phyloP scores from a whole-genome alignment of 83 land plant genomes.

The Picea abies region DNA sequence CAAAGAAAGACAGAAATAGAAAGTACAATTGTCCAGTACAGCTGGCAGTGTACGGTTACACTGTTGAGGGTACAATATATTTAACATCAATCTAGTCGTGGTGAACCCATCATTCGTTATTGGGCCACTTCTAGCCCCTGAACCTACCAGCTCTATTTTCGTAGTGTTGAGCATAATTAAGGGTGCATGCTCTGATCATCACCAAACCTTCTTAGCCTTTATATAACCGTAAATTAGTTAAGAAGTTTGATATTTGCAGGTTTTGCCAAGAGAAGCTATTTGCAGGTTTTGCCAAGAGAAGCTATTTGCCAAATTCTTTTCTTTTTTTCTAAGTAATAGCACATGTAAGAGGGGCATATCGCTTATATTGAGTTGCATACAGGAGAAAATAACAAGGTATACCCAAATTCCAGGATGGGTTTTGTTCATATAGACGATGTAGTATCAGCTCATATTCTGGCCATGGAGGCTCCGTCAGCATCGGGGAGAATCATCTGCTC shows the following conservation, averaged over 20 bases:
- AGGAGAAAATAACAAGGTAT: conserved; percentile 46
- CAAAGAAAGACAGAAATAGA: no score
- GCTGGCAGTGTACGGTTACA: no score
- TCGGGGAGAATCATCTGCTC: conserved; percentile 92
- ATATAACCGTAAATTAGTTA: background rate
- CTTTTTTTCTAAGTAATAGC: background rate
- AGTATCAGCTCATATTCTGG: conserved; percentile 75
- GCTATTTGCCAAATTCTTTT: background rate
- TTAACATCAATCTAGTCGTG: conserved; percentile 87
- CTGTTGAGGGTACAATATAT: no score
- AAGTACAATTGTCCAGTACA: no score
- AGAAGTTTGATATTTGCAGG: background rate
- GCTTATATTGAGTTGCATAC: background rate
- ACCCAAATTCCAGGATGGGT: conserved; percentile 78
- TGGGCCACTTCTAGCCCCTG: conserved; percentile 78
- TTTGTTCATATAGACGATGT: conserved; percentile 97
- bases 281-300: background rate
- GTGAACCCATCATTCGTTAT: conserved; percentile 90
- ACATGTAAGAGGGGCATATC: background rate
- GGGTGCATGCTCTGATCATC: conserved; percentile 9
- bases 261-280: background rate
- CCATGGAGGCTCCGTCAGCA: conserved; percentile 66
- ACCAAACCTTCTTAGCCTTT: background rate
- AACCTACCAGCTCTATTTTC: conserved; percentile 80
- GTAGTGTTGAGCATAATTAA: conserved; percentile 46